These are phyloP conservation scores for Allomyces arbusculus DNA, from an alignment of 192 early-diverging fungal species.

Conservation along the genomic window DNA sequence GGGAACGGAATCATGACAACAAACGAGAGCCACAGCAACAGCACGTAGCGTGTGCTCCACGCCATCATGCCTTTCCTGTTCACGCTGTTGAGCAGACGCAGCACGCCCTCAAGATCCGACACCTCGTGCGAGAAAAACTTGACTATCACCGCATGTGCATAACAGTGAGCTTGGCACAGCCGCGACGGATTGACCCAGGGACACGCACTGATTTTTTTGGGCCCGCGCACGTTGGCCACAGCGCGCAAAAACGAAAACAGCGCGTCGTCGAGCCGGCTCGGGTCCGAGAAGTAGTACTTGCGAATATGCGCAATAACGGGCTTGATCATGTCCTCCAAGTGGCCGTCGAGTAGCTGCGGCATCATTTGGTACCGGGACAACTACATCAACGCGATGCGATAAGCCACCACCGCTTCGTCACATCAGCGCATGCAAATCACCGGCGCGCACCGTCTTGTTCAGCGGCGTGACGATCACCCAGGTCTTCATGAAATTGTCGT, in stretches of 20 bases:
- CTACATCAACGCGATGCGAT: background rate
- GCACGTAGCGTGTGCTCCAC: constrained; percentile 69
- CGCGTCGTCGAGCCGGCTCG: constrained; percentile 5
- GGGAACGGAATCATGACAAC: constrained; percentile 93
- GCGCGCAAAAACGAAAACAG: constrained; percentile 44
- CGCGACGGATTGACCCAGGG: background rate
- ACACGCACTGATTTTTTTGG: constrained; percentile 55
- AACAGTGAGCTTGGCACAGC: background rate
- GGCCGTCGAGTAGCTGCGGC: constrained; percentile 53
- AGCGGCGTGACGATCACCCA: background rate
- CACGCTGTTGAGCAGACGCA: constrained; percentile 34
- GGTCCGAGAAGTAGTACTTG: constrained; percentile 8
- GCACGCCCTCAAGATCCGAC: constrained; percentile 67
- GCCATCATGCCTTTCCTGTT: constrained; percentile 3
- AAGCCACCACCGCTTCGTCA: background rate
- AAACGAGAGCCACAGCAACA: constrained; percentile 83
- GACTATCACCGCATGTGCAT: constrained; percentile 16
- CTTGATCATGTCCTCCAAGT: constrained; percentile 39
- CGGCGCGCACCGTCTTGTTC: background rate
- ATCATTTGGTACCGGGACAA: constrained; percentile 42
- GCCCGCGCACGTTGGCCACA: constrained; percentile 69
- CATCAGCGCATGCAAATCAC: background rate
- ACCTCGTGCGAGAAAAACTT: constrained; percentile 84
- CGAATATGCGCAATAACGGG: constrained; percentile 36
- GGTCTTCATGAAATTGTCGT: too few relatives aligned